Percentiles rank a stretch among this genome's conserved stretches.
Conservation (phyloP, 2,329 filamentous ascomycete genomes). For the Dryadomyces quercus-mongolicae region DNA sequence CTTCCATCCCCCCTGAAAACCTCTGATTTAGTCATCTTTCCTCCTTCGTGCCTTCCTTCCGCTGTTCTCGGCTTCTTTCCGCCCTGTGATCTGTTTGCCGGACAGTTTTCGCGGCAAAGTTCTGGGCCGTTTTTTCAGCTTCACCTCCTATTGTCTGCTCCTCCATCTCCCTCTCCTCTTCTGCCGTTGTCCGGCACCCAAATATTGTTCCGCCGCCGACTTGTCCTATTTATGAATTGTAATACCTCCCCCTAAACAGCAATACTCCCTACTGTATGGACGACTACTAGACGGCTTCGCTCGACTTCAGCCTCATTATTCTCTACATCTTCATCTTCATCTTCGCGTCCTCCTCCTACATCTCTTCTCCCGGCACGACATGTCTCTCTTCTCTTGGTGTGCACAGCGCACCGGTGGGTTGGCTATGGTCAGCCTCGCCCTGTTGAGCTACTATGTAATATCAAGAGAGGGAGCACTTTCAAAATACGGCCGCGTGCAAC, state of each 20-base stretch:
- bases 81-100: neutral
- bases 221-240: neutral
- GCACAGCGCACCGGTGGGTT: constrained; percentile 41
- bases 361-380: constrained; percentile 19
- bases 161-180: neutral
- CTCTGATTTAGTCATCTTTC: neutral
- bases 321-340: neutral
- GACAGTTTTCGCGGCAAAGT: neutral
- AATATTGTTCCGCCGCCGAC: neutral
- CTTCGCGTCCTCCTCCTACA: neutral
- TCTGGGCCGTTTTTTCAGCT: neutral
- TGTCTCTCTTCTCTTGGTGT: constrained; percentile 43
- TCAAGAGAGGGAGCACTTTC: constrained; percentile 33
- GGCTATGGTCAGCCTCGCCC: constrained; percentile 36
- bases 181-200: no score
- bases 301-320: neutral
- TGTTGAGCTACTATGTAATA: constrained; percentile 43
- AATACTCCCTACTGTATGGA: neutral
- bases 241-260: no score
- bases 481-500: constrained; percentile 26
- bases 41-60: neutral
- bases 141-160: neutral
- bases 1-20: no score
- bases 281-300: neutral
- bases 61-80: neutral